These are phyloP conservation scores for Colletotrichum zoysiae DNA, from an alignment of 2,329 filamentous ascomycete species.

Conservation along the genomic window DNA sequence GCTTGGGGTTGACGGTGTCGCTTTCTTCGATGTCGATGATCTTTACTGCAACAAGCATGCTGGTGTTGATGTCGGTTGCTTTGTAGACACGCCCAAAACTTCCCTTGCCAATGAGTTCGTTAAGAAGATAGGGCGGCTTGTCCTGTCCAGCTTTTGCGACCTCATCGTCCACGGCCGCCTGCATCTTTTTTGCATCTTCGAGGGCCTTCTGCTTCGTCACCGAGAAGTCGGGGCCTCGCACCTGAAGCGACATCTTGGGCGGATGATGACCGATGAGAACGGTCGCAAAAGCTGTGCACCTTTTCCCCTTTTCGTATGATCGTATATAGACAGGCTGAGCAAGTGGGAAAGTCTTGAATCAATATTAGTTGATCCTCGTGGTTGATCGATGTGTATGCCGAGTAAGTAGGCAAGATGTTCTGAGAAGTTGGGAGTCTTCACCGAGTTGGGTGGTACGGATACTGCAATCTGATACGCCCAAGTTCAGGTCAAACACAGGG, in stretches of 20 bases:
- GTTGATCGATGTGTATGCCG: conserved; percentile 9
- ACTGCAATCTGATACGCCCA: conserved; percentile 31
- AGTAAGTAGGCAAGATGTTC: conserved; percentile 10
- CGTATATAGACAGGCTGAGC: neutral
- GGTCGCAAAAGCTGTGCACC: neutral
- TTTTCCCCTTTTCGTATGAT: neutral
- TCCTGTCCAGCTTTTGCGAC: conserved; percentile 71
- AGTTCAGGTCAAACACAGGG: conserved; percentile 42
- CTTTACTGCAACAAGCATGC: conserved; percentile 78
- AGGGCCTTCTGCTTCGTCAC: conserved; percentile 70
- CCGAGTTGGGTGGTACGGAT: conserved; percentile 17
- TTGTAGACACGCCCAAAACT: conserved; percentile 82
- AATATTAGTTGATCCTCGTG: neutral
- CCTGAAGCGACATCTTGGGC: conserved; percentile 55
- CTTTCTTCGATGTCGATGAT: conserved; percentile 87
- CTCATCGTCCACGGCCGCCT: conserved; percentile 71
- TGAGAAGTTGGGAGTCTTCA: conserved; percentile 18
- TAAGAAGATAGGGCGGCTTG: conserved; percentile 75
- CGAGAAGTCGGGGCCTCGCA: conserved; percentile 57
- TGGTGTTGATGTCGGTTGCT: conserved; percentile 60
- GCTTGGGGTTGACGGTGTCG: conserved; percentile 74
- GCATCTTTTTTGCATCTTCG: conserved; percentile 79
- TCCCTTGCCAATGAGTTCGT: conserved; percentile 81
- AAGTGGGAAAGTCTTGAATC: neutral
- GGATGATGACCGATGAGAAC: conserved; percentile 14